Evolutionary conservation across 176 grass and related monocot species (phyloP).

Genomic region (Raddia distichophylla): DNA sequence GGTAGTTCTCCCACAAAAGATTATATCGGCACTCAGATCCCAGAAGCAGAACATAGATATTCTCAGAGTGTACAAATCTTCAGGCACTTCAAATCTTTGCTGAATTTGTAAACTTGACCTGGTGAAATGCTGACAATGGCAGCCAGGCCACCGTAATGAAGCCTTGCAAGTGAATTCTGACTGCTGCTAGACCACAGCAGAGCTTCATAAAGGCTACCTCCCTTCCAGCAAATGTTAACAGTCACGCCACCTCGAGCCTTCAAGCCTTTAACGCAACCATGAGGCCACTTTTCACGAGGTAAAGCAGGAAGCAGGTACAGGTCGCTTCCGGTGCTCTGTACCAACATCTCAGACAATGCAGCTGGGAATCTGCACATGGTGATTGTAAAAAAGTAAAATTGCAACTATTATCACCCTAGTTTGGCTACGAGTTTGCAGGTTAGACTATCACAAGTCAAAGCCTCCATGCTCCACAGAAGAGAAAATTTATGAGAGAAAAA

Average conservation of each 20-base stretch:
- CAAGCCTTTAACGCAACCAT: constrained; percentile 75
- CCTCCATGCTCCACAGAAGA: too few relatives aligned
- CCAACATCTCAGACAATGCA: constrained; percentile 84
- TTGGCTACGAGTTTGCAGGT: constrained; percentile 1
- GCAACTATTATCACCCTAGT: not conserved
- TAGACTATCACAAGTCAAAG: not conserved
- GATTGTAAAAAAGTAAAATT: not conserved
- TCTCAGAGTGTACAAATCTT: constrained; percentile 45
- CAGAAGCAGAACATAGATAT: not conserved
- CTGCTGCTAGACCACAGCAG: constrained; percentile 58
- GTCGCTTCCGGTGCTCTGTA: constrained; percentile 72
- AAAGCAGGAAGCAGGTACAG: constrained; percentile 79
- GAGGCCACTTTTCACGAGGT: constrained; percentile 72
- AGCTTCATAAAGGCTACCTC: constrained; percentile 81
- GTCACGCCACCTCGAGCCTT: constrained; percentile 72
- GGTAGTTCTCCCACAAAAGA: not conserved
- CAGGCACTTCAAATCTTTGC: constrained; percentile 67
- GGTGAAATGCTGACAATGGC: constrained; percentile 25
- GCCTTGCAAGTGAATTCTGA: constrained; percentile 45
- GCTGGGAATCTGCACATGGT: constrained; percentile 61
- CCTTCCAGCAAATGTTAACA: constrained; percentile 79
- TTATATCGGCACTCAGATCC: not conserved
- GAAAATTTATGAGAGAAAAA: too few relatives aligned
- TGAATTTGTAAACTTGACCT: constrained; percentile 62
- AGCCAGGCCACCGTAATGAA: constrained; percentile 50